These are phyloP conservation scores for Anthostomella pinea DNA, from an alignment of 2,329 filamentous ascomycete species.

Conservation along the genomic window DNA sequence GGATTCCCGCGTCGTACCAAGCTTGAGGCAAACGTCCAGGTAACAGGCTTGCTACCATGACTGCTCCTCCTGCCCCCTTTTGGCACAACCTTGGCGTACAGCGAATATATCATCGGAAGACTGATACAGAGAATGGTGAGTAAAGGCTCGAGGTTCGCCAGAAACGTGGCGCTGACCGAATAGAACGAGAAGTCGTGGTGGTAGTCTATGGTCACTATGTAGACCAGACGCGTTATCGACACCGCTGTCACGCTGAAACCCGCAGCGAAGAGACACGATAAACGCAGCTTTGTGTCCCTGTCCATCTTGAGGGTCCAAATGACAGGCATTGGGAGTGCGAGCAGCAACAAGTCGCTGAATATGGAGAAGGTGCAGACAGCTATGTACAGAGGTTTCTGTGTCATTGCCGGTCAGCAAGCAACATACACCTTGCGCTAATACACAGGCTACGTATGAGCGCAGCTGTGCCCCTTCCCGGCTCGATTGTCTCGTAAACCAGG, in stretches of 20 bases:
- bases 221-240: constrained; percentile 16
- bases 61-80: constrained; percentile 1
- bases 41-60: not conserved
- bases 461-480: no score
- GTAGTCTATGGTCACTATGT: constrained; percentile 18
- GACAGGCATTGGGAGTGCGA: constrained; percentile 14
- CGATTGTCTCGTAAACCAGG: constrained; percentile 15
- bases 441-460: not conserved
- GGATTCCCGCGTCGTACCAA: constrained; percentile 10
- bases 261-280: constrained; percentile 17
- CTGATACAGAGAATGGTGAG: constrained; percentile 20
- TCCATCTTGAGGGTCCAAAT: constrained; percentile 21
- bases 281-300: constrained; percentile 15
- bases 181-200: constrained; percentile 20
- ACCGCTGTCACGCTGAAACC: constrained; percentile 20
- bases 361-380: constrained; percentile 17
- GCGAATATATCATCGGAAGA: constrained; percentile 20
- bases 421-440: not conserved
- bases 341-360: constrained; percentile 16
- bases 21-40: constrained; percentile 11
- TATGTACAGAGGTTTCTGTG: constrained; percentile 2
- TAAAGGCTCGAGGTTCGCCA: constrained; percentile 15
- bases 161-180: constrained; percentile 15
- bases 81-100: constrained; percentile 10
- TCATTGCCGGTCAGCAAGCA: not conserved